phyloP scores from a whole-genome alignment of 352 stramenopile genomes.

The Globisporangium iwayamae region DNA sequence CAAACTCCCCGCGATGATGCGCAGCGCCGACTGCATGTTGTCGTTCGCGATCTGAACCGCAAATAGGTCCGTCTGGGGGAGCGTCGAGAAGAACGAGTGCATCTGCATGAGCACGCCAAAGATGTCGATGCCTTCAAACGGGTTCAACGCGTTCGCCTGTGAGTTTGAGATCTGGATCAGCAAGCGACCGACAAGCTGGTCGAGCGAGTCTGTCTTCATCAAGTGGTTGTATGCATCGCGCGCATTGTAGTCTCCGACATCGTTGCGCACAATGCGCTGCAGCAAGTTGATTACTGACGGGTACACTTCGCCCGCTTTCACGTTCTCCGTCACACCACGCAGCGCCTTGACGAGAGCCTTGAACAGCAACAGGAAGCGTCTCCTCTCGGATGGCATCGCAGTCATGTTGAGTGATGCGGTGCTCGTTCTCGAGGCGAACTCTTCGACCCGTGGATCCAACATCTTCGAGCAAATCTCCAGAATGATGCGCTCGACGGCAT shows the following conservation, averaged over 20 bases:
- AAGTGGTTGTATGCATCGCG: slow-evolving; percentile 67
- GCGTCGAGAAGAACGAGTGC: slow-evolving; percentile 81
- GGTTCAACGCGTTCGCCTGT: slow-evolving; percentile 54
- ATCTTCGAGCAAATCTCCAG: slow-evolving; percentile 75
- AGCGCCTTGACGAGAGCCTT: slow-evolving; percentile 70
- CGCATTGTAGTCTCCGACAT: slow-evolving; percentile 77
- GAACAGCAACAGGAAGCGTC: slow-evolving; percentile 61
- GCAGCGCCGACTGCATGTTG: slow-evolving; percentile 69
- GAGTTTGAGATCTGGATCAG: slow-evolving; percentile 57
- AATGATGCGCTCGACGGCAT: slow-evolving; percentile 71
- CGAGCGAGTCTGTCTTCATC: slow-evolving; percentile 72
- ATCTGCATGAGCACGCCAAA: slow-evolving; percentile 85
- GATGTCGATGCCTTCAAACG: slow-evolving; percentile 77
- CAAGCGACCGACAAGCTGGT: slow-evolving; percentile 73
- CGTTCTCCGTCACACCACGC: slow-evolving; percentile 47
- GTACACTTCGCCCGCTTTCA: slow-evolving; percentile 68
- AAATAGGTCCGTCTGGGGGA: slow-evolving; percentile 60
- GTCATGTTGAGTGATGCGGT: slow-evolving; percentile 33
- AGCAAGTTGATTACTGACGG: slow-evolving; percentile 76
- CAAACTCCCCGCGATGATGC: slow-evolving; percentile 64
- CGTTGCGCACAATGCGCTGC: slow-evolving; percentile 75
- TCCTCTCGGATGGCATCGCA: slow-evolving; percentile 49
- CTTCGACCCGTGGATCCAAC: slow-evolving; percentile 66
- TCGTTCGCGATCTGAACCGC: slow-evolving; percentile 69
- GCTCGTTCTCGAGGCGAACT: slow-evolving; percentile 39